A percentile compares a stretch with the other conserved stretches of the same genome.
These are phyloP conservation scores for Mycosphaerelloides madeirae DNA, from an alignment of 2,329 filamentous ascomycete species.

Conservation along the genomic window DNA sequence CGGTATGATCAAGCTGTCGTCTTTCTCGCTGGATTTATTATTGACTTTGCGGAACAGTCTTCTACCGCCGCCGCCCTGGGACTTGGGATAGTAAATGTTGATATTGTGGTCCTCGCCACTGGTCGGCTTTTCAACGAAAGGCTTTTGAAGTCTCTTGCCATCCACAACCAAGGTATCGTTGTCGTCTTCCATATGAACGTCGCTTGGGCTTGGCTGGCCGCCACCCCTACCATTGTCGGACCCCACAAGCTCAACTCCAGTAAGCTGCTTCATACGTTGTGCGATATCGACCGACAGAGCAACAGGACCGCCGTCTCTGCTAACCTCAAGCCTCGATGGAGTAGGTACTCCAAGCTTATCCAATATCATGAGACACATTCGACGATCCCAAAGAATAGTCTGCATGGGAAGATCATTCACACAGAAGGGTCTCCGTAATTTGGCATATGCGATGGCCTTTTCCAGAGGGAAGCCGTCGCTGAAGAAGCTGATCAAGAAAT, in stretches of 20 bases:
- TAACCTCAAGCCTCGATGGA: constrained; percentile 83
- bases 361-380: constrained; percentile 80
- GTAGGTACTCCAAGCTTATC: constrained; percentile 88
- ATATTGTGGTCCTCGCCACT: constrained; percentile 99
- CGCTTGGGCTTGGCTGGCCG: constrained; percentile 53
- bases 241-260: constrained; percentile 70
- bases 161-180: constrained; percentile 86
- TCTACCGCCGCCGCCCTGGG: constrained; percentile 80
- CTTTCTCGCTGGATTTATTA: constrained; percentile 97
- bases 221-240: constrained; percentile 63
- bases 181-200: constrained; percentile 82
- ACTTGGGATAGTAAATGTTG: constrained; percentile 90
- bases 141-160: constrained; percentile 74
- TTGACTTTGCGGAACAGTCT: constrained; percentile 95
- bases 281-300: constrained; percentile 74
- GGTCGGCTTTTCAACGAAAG: constrained; percentile 97
- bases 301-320: constrained; percentile 81
- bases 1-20: constrained; percentile 69
- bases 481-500: constrained; percentile 97
- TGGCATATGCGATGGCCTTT: constrained; percentile 93
- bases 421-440: constrained; percentile 89
- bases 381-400: constrained; percentile 90
- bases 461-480: constrained; percentile 95
- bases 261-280: constrained; percentile 73
- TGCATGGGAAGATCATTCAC: constrained; percentile 98